phyloP scores from a whole-genome alignment of 75 land plant species.

The Ceratopteris richardii region DNA sequence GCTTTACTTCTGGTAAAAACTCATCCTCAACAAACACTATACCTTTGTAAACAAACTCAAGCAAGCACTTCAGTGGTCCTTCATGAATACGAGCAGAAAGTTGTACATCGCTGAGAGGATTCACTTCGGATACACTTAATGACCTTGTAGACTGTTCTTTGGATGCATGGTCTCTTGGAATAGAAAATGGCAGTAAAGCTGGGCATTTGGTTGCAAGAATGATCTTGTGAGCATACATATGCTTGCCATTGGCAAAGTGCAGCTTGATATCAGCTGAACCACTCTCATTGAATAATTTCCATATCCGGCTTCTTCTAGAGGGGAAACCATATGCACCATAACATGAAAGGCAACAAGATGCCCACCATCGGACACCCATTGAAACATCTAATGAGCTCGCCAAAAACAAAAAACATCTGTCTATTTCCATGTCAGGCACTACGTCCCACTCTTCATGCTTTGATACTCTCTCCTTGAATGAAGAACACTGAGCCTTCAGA shows the following conservation, averaged over 20 bases:
- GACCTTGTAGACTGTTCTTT: background rate
- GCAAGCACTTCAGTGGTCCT: slow-evolving; percentile 27
- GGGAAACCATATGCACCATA: slow-evolving; percentile 68
- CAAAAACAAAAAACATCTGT: slow-evolving; percentile 16
- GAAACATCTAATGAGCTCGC: slow-evolving; percentile 14
- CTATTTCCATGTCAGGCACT: background rate
- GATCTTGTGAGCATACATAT: slow-evolving; percentile 40
- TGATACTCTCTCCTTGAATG: background rate
- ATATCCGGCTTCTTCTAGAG: slow-evolving; percentile 37
- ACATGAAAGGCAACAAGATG: slow-evolving; percentile 38
- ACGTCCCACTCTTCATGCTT: background rate
- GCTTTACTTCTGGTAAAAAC: slow-evolving; percentile 29
- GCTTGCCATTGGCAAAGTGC: slow-evolving; percentile 34
- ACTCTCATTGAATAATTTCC: slow-evolving; percentile 29
- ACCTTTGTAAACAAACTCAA: slow-evolving; percentile 64
- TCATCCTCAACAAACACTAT: slow-evolving; percentile 35
- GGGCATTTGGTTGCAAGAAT: slow-evolving; percentile 60
- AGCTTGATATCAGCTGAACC: slow-evolving; percentile 39
- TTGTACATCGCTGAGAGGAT: slow-evolving; percentile 18
- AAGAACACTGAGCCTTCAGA: background rate
- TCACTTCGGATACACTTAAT: background rate
- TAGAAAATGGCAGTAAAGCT: slow-evolving; percentile 34
- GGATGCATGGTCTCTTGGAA: background rate
- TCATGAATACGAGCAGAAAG: slow-evolving; percentile 43
- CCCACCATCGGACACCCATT: slow-evolving; percentile 50